Evolutionary conservation across 1,139 yeast species (phyloP), one percentile per base, ranked within the genome.

Genomic region (Suhomyces panamericanus): DNA sequence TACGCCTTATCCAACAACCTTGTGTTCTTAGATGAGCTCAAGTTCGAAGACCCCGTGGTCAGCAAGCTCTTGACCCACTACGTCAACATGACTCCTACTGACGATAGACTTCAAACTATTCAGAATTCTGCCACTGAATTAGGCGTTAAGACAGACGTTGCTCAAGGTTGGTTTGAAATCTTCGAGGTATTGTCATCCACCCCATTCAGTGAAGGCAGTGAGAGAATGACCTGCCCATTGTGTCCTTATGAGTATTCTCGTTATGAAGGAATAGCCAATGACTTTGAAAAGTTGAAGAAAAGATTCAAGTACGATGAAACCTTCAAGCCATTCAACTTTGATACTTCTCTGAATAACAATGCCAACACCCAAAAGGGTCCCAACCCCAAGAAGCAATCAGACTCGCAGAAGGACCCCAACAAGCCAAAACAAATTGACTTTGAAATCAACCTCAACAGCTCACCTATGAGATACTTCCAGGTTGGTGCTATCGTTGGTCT

Each of bases 171-270:
- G 76, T 64, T 66, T 44, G 56, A 60, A 7, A 56, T 66, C 3
- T 70, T 70, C 49, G 58, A 60, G 27, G 54, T 58, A 10, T 60
- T 70, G 41, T 55, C 65, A 9, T 57, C 64, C 10, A 61, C 63
- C 7, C 75, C 73, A 1, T 64, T 59, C 46, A 57, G 65, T 9
- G 57, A 57, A 13, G 61, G 58, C 4, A 59, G 52, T 20, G 49
- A 55, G 15, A 54, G 60, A 28, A 54, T 57, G 38, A 60, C 66
- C 16, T 57, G 63, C 46, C 56, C 70, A 3, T 57, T 69, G 34
- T 66, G 71, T 49, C 73, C 73, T 1, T 55, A 55, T 35, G 70
- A 66, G 46, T 64, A 63, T 40, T 52, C 58, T 14, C 56, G 50
- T 14, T 49, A 49, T 35, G 49, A 53, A 33, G 35, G 38, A 7